These are phyloP conservation scores for Phallus indusiatus DNA, from an alignment of 768 basidiomycete genomes.

Conservation along the genomic window DNA sequence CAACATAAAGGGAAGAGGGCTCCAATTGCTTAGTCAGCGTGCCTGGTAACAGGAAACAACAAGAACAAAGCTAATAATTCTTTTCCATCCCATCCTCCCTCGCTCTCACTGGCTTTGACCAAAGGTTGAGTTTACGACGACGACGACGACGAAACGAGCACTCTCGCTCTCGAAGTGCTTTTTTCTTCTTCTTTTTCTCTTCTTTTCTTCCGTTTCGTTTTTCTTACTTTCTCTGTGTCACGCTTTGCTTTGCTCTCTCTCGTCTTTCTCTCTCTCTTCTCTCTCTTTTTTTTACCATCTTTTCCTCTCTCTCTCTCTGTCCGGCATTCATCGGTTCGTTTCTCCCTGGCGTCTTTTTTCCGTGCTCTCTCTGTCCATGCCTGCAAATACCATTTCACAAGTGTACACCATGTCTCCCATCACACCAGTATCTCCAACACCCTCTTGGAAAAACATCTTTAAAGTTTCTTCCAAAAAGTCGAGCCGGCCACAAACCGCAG, in stretches of 20 bases:
- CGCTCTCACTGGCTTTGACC: background rate
- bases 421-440: conserved; percentile 2
- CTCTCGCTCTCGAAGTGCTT: background rate
- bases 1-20: background rate
- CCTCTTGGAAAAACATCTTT: conserved; percentile 11
- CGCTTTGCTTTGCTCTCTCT: background rate
- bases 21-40: conserved; percentile 1
- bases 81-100: background rate
- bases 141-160: no score
- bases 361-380: background rate
- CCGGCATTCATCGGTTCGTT: background rate
- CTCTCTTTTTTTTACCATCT: no score
- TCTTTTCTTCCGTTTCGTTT: background rate
- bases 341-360: background rate
- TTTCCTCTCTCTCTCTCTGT: background rate
- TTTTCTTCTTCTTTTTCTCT: background rate
- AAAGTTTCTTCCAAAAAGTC: conserved; percentile 4
- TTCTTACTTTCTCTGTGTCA: background rate
- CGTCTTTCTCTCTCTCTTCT: background rate
- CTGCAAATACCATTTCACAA: background rate
- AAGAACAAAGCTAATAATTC: background rate
- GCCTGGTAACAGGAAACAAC: background rate
- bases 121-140: no score
- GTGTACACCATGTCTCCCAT: conserved; percentile 8
- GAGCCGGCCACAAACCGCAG: background rate